Evolutionary conservation across 169 alveolate genomes (phyloP), one percentile per base, ranked within the genome.

Genomic region (Plasmodium chabaudi): DNA sequence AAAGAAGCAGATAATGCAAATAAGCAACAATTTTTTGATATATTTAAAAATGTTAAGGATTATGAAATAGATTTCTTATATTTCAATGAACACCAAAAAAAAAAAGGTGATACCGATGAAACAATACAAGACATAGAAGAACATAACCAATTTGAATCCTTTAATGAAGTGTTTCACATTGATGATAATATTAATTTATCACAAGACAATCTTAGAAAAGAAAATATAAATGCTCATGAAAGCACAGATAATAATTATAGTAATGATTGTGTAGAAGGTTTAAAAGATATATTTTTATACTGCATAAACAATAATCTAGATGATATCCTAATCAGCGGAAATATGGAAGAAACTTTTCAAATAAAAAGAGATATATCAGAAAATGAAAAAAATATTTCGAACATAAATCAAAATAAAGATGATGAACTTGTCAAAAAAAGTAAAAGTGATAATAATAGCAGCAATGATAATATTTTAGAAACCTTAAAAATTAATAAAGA

Each of bases 1-100:
- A 53, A 79, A 59, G 56, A 47, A 42, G 25, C 23, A 27, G 59
- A 9, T 12, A 51, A 51, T 4, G 4, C 5, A 2, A n/a, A 17
- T 27, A 57, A 42, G 7, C 39, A 39, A 59, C 17, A 15, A 17
- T 56, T 15, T 39, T 79, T 79, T 68, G 61, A 79, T 47, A 47
- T 79, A 68, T 79, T 79, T 79, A 64, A 79, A 67, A 79, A 79
- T 65, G 89, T 79, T 17, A 79, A 15, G 15, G 89, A 65, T 34
- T 79, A 79, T 61, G 84, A 65, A 23, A 55, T 79, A 51, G 89
- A 79, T 39, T 79, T 79, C 65, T 79, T 79, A 53, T 79, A 79
- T 55, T 79, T 79, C 64, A 68, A 19, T 67, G 89, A 79, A 51
- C 4, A 34, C 7, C 42, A 2, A 2, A 2, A 34, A 34, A 79